Base-by-base conservation (phyloP, 2,329 filamentous ascomycete genomes). In the Aaosphaeria pasadenensis region DNA sequence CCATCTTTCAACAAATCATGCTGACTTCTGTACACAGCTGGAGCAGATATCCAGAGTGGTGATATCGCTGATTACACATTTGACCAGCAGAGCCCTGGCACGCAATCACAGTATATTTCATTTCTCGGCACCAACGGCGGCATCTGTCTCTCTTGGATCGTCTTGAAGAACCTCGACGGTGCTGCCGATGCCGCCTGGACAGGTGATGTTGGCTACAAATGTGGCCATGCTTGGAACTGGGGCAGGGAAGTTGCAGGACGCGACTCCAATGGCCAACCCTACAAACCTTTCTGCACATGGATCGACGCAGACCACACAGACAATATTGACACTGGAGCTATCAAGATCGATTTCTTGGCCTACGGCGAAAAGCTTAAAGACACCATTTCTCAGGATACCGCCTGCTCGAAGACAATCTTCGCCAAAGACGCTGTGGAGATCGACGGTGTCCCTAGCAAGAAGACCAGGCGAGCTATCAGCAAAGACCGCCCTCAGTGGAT, bases 201-300 rank as follows among this genome's bases (percentile, higher is more conserved):
- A 28, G 49, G 51, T 30, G 49, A 54, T 38, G 45, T 54, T 28
- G 46, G 51, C 11, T 45, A 39, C 30, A 7, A 31, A 31, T 54
- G 49, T 35, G 49, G 51, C 36, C 46, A 52, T 17, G 33, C 39
- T 24, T 54, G 49, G 51, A 30, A 52, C 39, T 42, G 50, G 17
- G 32, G 43, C 17, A 39, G 30, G 11, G 39, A 52, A 40, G 13
- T 30, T 7, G 49, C 46, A 24, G 49, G 49, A 48, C 35, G 44
- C 6, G 38, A 47, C 32, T 24, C 48, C 6, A 17, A 24, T 11
- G 32, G 39, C 11, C 31, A 30, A 5, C 11, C 42, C 31, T 55
- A 48, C 35, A 44, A 46, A 6, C 52, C 50, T 7, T 41, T 43
- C 28, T 55, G 50, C 43, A 53, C 47, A n/a, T 55, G 50, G 52